Evolutionary conservation across 140 eudicot genomes (phyloP).

Genomic region (Bidens hawaiensis): DNA sequence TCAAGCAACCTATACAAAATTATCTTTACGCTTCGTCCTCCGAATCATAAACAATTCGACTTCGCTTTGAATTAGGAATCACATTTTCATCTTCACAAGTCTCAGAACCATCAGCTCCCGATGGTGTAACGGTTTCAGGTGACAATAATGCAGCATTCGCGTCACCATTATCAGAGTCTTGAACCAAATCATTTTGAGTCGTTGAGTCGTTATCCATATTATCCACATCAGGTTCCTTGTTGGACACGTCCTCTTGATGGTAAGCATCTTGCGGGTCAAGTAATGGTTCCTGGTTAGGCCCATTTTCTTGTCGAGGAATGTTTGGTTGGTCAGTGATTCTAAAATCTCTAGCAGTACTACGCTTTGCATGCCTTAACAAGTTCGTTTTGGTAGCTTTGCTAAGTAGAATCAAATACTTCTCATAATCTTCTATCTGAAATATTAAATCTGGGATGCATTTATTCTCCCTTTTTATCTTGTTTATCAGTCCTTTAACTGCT

Average conservation of each 20-base stretch:
- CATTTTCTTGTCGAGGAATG: constrained; percentile 23
- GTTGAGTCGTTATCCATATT: constrained; percentile 17
- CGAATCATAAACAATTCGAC: constrained; percentile 48
- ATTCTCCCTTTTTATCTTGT: constrained; percentile 83
- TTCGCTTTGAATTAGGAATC: constrained; percentile 42
- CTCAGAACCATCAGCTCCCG: constrained; percentile 56
- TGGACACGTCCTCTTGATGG: constrained; percentile 10
- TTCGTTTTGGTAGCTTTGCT: constrained; percentile 61
- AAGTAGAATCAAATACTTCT: constrained; percentile 67
- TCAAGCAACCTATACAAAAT: constrained; percentile 3
- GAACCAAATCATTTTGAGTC: constrained; percentile 30
- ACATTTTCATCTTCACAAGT: constrained; percentile 38
- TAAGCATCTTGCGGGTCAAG: constrained; percentile 17
- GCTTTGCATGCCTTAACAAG: constrained; percentile 72
- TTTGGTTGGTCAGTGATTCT: constrained; percentile 33
- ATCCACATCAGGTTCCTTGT: constrained; percentile 21
- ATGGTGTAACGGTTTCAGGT: constrained; percentile 28
- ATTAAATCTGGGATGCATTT: constrained; percentile 83
- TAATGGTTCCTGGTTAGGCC: constrained; percentile 23
- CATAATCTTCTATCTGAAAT: constrained; percentile 84
- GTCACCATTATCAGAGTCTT: constrained; percentile 30
- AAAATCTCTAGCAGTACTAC: constrained; percentile 79
- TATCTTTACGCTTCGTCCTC: constrained; percentile 45
- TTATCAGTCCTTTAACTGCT: constrained; percentile 50
- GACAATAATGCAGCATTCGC: constrained; percentile 30